Evolutionary conservation across 1,284 basidiomycete genomes (phyloP), one percentile per base, ranked within the genome.

Genomic region (Pseudozyma flocculosa): DNA sequence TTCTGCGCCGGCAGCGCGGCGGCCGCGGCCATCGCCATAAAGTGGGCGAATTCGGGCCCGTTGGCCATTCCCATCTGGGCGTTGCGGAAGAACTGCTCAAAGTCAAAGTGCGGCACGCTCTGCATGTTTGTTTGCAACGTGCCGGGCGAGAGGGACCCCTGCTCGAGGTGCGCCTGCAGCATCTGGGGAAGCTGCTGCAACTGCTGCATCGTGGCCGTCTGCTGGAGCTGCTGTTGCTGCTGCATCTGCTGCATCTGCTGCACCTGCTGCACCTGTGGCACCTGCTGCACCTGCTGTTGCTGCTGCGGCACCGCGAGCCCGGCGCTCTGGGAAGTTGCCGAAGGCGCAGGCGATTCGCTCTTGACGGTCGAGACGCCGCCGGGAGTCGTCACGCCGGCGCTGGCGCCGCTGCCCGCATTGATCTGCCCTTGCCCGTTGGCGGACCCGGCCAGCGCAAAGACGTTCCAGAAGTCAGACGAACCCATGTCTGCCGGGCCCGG

Each of bases 21-120:
- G 2, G 48, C 54, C 17, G 54, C 53, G 60, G 88, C 86, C 81
- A 88, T 87, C 42, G 84, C 83, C 45, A 82, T 82, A 51, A 79
- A 75, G 78, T 78, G 82, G 78, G 79, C 82, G 68, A 79, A 78
- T 60, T 78, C 62, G 41, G 54, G 52, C 10, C 58, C 51, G 67
- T 80, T 68, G 14, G 59, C 54, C 21, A 56, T 60, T 18, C 64
- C 57, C 26, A 29, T 54, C 23, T 65, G 55, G 9, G 55, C 63
- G 34, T 63, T 68, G 50, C 58, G 65, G 60, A 73, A 68, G 52
- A 73, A 68, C n/a, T 55, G 46, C 36, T 72, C 65, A 24, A 74
- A 52, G 34, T 73, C 68, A 50, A 74, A 69, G 43, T 49, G 51
- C 22, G 72, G 72, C 29, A 69, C n/a, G 45, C 72, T 74, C n/a